Percentiles rank a stretch among this genome's conserved stretches.
These are phyloP conservation scores for Cucurbita maxima DNA, from an alignment of 306 rosid species.

Conservation along the genomic window DNA sequence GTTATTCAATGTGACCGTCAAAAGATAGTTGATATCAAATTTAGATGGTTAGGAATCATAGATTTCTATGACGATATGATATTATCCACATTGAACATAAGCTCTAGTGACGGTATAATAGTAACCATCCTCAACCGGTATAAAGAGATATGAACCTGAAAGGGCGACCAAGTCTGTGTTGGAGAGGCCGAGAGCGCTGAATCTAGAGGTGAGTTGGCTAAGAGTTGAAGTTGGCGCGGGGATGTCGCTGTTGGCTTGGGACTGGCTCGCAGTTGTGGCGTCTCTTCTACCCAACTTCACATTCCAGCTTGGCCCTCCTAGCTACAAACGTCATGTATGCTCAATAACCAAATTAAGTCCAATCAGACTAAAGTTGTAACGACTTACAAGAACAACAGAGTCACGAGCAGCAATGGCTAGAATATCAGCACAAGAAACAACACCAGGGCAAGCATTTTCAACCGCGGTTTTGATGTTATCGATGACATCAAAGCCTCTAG, in stretches of 20 bases:
- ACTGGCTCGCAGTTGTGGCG: slow-evolving; percentile 38
- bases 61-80: no score
- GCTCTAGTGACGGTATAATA: no score
- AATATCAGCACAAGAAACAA: slow-evolving; percentile 76
- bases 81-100: no score
- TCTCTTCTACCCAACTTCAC: slow-evolving; percentile 89
- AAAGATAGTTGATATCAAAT: no score
- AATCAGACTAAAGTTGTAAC: not conserved
- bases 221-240: slow-evolving; percentile 60
- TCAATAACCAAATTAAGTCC: not conserved
- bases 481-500: slow-evolving; percentile 62
- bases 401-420: slow-evolving; percentile 60
- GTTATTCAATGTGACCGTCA: not conserved
- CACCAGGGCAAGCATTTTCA: slow-evolving; percentile 53
- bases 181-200: slow-evolving; percentile 55
- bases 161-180: slow-evolving; percentile 64
- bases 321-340: slow-evolving; percentile 16
- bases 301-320: slow-evolving; percentile 73
- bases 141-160: slow-evolving; percentile 27
- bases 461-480: slow-evolving; percentile 61
- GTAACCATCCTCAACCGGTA: no score
- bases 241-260: slow-evolving; percentile 58
- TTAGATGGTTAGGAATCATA: no score
- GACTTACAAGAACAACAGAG: slow-evolving; percentile 42
- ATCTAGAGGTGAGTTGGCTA: slow-evolving; percentile 43